Conservation (phyloP, 1,284 basidiomycete genomes). For the Cryptococcus sp. region DNA sequence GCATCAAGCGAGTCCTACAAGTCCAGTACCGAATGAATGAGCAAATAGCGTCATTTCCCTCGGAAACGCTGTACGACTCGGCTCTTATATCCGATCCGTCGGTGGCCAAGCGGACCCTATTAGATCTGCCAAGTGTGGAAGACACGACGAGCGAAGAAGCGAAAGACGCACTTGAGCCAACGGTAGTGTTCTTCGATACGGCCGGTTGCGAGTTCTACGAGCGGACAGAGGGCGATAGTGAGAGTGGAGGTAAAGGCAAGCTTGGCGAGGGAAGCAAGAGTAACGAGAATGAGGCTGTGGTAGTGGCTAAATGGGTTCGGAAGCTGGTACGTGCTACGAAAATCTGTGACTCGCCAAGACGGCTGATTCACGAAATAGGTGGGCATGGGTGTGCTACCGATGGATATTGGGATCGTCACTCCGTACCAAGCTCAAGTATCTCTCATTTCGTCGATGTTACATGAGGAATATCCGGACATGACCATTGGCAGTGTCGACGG, state of each 20-base stretch:
- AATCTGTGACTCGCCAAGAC: no score
- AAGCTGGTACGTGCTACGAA: slow-evolving; percentile 62
- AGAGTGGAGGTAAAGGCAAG: slow-evolving; percentile 54
- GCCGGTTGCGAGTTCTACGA: slow-evolving; percentile 91
- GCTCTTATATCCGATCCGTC: slow-evolving; percentile 70
- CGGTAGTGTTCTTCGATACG: slow-evolving; percentile 92
- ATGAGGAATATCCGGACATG: slow-evolving; percentile 69
- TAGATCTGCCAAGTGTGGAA: slow-evolving; percentile 64
- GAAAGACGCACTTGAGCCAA: slow-evolving; percentile 69
- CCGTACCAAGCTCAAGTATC: slow-evolving; percentile 95
- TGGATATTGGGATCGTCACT: slow-evolving; percentile 85
- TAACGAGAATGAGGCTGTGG: slow-evolving; percentile 88
- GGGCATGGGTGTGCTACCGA: slow-evolving; percentile 66
- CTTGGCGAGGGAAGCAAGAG: slow-evolving; percentile 79
- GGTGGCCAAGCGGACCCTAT: slow-evolving; percentile 70
- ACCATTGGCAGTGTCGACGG: slow-evolving; percentile 92
- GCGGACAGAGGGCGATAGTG: slow-evolving; percentile 54
- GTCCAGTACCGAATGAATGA: slow-evolving; percentile 91
- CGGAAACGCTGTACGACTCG: slow-evolving; percentile 73
- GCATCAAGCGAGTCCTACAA: slow-evolving; percentile 82
- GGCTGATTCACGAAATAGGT: slow-evolving; percentile 57
- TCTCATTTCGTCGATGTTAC: slow-evolving; percentile 70
- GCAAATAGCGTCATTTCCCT: slow-evolving; percentile 84
- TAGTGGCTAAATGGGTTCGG: slow-evolving; percentile 79
- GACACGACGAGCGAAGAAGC: slow-evolving; percentile 58